Conservation (phyloP, 2,329 filamentous ascomycete species). For the Ophiostoma australiae region DNA sequence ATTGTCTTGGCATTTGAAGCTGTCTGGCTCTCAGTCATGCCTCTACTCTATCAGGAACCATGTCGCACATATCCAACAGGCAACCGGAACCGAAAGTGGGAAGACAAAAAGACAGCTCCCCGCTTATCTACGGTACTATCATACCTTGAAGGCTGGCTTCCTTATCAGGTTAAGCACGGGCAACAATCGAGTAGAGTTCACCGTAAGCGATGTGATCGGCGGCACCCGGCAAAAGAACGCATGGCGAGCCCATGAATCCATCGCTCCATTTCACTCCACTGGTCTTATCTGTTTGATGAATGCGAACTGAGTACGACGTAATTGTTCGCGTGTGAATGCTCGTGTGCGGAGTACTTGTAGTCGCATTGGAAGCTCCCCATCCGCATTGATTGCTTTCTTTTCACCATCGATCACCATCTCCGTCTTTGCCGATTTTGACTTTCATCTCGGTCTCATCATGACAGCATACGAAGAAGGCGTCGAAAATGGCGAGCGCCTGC, state of each 20-base stretch:
- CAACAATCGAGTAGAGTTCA: neutral
- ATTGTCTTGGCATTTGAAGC: neutral
- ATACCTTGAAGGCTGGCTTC: neutral
- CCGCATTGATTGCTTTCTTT: neutral
- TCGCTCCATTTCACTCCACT: neutral
- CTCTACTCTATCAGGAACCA: neutral
- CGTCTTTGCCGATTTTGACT: neutral
- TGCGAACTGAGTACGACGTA: neutral
- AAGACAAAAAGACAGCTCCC: neutral
- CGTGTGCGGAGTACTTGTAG: neutral
- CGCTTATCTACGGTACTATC: neutral
- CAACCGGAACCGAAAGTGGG: neutral
- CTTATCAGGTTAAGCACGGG: neutral
- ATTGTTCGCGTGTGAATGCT: neutral
- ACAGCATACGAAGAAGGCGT: conserved; percentile 10
- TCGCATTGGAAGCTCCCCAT: neutral
- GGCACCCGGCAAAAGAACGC: neutral
- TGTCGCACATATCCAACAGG: neutral
- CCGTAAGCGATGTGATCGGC: neutral
- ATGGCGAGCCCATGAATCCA: neutral
- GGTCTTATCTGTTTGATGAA: neutral
- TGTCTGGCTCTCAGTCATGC: neutral
- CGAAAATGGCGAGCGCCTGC: neutral
- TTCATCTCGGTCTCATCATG: neutral
- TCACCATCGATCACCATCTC: neutral